A percentile compares a stretch with the other conserved stretches of the same genome.
phyloP scores from a whole-genome alignment of 2,329 filamentous ascomycete species.

The Zalaria obscura region DNA sequence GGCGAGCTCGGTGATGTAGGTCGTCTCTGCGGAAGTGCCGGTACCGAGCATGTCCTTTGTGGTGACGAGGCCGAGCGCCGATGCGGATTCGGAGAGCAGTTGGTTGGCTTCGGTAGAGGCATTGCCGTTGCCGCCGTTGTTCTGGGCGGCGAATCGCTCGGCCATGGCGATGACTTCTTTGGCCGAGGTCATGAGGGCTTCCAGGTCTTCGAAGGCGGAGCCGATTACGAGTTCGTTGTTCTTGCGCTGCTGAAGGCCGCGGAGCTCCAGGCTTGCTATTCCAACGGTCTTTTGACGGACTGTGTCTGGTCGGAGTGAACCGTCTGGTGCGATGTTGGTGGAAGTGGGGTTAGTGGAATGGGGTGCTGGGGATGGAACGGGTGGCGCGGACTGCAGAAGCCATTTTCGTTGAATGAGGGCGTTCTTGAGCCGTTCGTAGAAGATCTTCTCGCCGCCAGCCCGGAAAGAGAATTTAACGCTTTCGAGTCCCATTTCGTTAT shows the following conservation, averaged over 20 bases:
- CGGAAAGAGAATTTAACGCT: constrained; percentile 87
- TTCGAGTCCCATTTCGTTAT: constrained; percentile 47
- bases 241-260: constrained; percentile 69
- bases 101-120: constrained; percentile 52
- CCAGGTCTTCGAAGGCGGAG: constrained; percentile 86
- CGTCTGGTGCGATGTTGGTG: constrained; percentile 16
- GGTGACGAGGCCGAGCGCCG: constrained; percentile 74
- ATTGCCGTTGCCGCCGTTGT: constrained; percentile 41
- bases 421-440: constrained; percentile 76
- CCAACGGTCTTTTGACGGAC: constrained; percentile 51
- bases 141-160: constrained; percentile 67
- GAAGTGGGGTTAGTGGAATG: constrained; percentile 10
- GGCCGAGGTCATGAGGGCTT: constrained; percentile 92
- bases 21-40: constrained; percentile 56
- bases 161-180: constrained; percentile 92
- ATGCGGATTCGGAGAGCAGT: constrained; percentile 67
- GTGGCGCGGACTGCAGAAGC: constrained; percentile 80
- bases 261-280: constrained; percentile 81
- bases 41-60: constrained; percentile 82
- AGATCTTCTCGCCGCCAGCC: constrained; percentile 74
- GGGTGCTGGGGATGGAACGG: constrained; percentile 46
- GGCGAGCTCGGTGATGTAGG: constrained; percentile 80
- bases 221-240: constrained; percentile 92
- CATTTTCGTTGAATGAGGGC: constrained; percentile 89
- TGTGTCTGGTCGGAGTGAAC: constrained; percentile 1